A percentile compares a stretch with the other conserved stretches of the same genome.
Evolutionary conservation across 2,329 filamentous ascomycete genomes (phyloP).

Genomic region (Lojkania enalia): DNA sequence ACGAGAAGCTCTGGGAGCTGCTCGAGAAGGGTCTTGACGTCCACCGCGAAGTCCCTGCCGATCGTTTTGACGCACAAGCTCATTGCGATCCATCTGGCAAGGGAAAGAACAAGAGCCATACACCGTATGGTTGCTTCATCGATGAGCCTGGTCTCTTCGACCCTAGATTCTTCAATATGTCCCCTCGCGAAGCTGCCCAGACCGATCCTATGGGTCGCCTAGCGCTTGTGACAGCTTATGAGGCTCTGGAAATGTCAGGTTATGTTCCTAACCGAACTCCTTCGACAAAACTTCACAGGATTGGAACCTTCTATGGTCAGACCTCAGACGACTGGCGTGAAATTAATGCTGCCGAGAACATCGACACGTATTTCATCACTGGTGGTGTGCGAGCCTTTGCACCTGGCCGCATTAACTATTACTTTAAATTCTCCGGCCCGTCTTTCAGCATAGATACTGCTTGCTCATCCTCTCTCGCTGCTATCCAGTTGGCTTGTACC

Average conservation of each 20-base stretch:
- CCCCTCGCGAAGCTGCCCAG: conserved; percentile 75
- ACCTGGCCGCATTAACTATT: conserved; percentile 71
- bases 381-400: conserved; percentile 65
- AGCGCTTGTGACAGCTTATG: conserved; percentile 75
- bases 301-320: conserved; percentile 75
- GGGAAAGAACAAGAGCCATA: conserved; percentile 74
- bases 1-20: conserved; percentile 75
- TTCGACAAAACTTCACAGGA: conserved; percentile 65
- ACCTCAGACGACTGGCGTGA: conserved; percentile 79
- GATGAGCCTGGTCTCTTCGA: conserved; percentile 78
- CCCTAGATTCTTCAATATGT: conserved; percentile 87
- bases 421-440: conserved; percentile 75
- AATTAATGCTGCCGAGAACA: conserved; percentile 71
- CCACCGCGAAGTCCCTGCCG: conserved; percentile 66
- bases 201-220: conserved; percentile 82
- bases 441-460: conserved; percentile 77
- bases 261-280: conserved; percentile 73
- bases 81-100: conserved; percentile 74
- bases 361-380: conserved; percentile 70
- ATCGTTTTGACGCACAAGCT: conserved; percentile 73
- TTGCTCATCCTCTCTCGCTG: conserved; percentile 73
- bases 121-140: conserved; percentile 75
- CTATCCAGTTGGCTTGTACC: conserved; percentile 72
- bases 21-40: conserved; percentile 75
- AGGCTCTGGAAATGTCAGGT: conserved; percentile 79